Base-by-base conservation (phyloP, 805 yeast genomes). In the Teunomyces pallodes region DNA sequence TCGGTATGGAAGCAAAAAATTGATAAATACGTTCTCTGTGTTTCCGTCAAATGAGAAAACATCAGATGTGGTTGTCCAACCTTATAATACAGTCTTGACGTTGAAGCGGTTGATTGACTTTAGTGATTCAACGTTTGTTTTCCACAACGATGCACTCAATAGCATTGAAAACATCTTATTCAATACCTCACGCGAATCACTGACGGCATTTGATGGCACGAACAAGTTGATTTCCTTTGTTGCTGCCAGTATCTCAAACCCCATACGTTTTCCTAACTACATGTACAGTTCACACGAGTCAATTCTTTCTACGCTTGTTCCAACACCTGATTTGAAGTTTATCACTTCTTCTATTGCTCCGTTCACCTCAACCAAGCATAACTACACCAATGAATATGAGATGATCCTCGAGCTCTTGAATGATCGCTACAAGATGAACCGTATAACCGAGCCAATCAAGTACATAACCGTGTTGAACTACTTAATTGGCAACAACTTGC, bases 61-160 rank as follows among this genome's bases (percentile, higher is more conserved):
- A 0, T 86, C 96, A 1, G 98, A 92, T 58, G 97, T 91, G n/a
- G 98, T 95, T 14, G 97, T 95, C 4, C 98, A 94, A 62, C 98
- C 99, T 0, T 94, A 94, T 67, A 94, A 94, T 64, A 85, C 96
- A 0, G 76, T 94, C 16, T 69, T 94, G 46, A 85, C 99, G 0
- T 73, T 95, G 56, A 82, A 83, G 62, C 72, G 98, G 55, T 74
- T 94, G 51, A 85, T 89, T 4, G 94, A 90, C 54, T 81, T 80
- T 57, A 87, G 96, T 38, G 97, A 94, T 64, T 85, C 90, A 2
- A 84, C 88, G 39, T 76, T 90, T n/a, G 94, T 92, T 4, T 86
- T 91, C 59, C 98, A 94, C 62, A 94, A 94, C 65, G 89, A 86
- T 52, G 91, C 97, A 0, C 68, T 94, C 45, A 75, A 84, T 57